Conservation (phyloP, 768 basidiomycete species). For the Lactarius sp. region DNA sequence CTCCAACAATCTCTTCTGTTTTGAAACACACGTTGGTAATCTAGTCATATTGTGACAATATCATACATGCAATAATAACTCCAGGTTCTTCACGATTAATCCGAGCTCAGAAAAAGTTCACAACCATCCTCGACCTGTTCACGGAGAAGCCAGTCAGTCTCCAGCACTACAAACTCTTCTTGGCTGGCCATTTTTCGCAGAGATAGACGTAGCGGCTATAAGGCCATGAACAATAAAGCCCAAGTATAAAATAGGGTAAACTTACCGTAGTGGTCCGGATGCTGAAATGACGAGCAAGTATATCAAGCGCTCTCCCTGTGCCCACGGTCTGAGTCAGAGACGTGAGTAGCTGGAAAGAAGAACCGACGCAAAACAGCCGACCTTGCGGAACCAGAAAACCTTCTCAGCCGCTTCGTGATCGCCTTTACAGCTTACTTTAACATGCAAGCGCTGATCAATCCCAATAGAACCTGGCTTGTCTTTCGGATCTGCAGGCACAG, state of each 20-base stretch:
- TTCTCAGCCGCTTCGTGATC: constrained; percentile 36
- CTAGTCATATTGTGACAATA: neutral
- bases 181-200: constrained; percentile 27
- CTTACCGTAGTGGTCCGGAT: constrained; percentile 27
- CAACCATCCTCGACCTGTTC: constrained; percentile 54
- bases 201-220: constrained; percentile 42
- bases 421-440: constrained; percentile 39
- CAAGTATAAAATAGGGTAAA: constrained; percentile 22
- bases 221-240: constrained; percentile 21
- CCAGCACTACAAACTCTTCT: constrained; percentile 33
- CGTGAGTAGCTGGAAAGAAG: neutral
- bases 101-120: constrained; percentile 18
- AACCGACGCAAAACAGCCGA: constrained; percentile 30
- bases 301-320: constrained; percentile 60
- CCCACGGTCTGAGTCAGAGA: constrained; percentile 40
- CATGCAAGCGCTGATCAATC: constrained; percentile 53
- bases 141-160: constrained; percentile 45
- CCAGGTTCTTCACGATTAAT: neutral
- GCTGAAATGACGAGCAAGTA: constrained; percentile 39
- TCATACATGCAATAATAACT: neutral
- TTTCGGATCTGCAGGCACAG: constrained; percentile 56
- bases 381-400: constrained; percentile 71
- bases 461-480: constrained; percentile 45
- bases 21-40: neutral
- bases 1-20: neutral